Evolutionary conservation across 1,284 basidiomycete species (phyloP).

Genomic region (Austroboletus novae-zelandiae): DNA sequence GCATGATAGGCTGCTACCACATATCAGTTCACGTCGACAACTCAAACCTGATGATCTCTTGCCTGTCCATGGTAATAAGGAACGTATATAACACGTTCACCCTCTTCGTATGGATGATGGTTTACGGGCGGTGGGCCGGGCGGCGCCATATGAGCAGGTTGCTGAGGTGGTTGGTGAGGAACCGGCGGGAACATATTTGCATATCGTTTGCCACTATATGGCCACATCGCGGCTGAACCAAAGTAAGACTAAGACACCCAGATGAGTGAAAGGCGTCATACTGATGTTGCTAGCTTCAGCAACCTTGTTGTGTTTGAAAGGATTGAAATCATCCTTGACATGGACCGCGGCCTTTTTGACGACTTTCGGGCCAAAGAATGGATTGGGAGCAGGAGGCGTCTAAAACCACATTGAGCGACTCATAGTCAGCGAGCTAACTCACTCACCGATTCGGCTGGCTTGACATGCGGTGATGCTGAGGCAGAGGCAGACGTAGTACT

Average conservation of each 20-base stretch:
- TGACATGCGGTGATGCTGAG: conserved; percentile 60
- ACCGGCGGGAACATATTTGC: conserved; percentile 69
- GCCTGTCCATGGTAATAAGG: conserved; percentile 76
- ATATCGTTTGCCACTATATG: conserved; percentile 86
- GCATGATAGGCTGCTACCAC: conserved; percentile 66
- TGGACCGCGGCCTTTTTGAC: conserved; percentile 78
- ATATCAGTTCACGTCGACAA: neutral
- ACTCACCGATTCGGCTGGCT: conserved; percentile 48
- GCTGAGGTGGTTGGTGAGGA: conserved; percentile 55
- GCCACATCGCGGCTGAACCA: conserved; percentile 71
- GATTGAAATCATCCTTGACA: conserved; percentile 93
- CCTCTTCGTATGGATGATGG: conserved; percentile 73
- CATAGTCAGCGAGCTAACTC: neutral
- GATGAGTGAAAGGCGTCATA: conserved; percentile 40
- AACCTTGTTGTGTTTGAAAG: conserved; percentile 85
- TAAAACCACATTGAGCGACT: conserved; percentile 18
- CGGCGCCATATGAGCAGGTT: conserved; percentile 63
- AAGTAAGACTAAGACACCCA: neutral
- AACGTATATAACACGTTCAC: conserved; percentile 65
- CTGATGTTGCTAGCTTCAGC: conserved; percentile 70
- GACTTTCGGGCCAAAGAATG: conserved; percentile 82
- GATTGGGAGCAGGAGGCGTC: conserved; percentile 54
- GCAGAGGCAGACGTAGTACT: conserved; percentile 42
- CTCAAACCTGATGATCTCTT: conserved; percentile 18
- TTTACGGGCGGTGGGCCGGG: conserved; percentile 65